A percentile compares a stretch with the other conserved stretches of the same genome.
These are phyloP conservation scores for Tetrapisispora namnaoensis DNA, from an alignment of 805 yeast genomes.

Conservation along the genomic window DNA sequence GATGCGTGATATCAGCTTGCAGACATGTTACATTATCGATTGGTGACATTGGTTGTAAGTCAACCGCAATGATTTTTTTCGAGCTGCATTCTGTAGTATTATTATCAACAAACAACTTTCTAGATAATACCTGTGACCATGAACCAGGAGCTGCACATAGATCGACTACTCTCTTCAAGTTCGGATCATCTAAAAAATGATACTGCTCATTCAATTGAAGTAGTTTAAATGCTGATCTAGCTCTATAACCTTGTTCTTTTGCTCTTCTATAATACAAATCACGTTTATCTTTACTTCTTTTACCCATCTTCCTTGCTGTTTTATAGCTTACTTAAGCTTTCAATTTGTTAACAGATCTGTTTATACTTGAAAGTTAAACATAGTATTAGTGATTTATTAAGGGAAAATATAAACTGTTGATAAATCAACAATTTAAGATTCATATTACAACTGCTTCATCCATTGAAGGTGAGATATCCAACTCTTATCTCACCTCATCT, in stretches of 20 bases:
- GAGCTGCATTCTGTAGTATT: conserved; percentile 28
- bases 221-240: conserved; percentile 90
- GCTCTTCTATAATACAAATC: conserved; percentile 89
- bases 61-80: conserved; percentile 85
- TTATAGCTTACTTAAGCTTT: background rate
- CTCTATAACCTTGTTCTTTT: conserved; percentile 96
- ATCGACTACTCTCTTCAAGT: conserved; percentile 79
- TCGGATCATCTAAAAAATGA: conserved; percentile 52
- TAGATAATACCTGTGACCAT: conserved; percentile 90
- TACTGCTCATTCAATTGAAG: conserved; percentile 88
- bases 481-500: background rate
- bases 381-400: too few relatives aligned
- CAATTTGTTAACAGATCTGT: background rate
- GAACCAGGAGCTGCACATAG: conserved; percentile 98
- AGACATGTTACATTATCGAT: conserved; percentile 81
- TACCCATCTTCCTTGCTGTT: conserved; percentile 53
- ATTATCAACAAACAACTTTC: conserved; percentile 46
- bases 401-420: too few relatives aligned
- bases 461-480: too few relatives aligned
- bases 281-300: conserved; percentile 88
- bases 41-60: conserved; percentile 95
- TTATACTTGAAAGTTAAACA: too few relatives aligned
- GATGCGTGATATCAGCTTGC: conserved; percentile 97
- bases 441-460: too few relatives aligned
- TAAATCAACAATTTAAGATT: background rate